Base-by-base conservation (phyloP, 1,139 yeast species). In the Sugiyamaella xylanicola region DNA sequence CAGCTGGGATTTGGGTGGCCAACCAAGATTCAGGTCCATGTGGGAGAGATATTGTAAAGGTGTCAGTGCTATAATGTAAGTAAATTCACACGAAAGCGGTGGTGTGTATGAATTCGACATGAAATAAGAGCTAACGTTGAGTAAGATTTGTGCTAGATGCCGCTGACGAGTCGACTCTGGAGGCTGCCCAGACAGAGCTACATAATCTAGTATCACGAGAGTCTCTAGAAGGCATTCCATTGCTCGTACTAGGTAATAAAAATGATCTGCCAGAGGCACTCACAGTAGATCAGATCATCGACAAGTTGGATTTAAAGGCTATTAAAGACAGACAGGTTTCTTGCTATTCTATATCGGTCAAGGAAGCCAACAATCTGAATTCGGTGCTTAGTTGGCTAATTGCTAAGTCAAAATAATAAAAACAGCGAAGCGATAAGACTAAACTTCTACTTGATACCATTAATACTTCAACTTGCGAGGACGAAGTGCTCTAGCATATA, bases 11-110 rank as follows among this genome's bases (percentile, higher is more conserved):
- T 59, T 73, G 29, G 76, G 76, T 20, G 76, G 76, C 1, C 76
- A 73, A 61, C 75, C 75, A 9, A 62, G 76, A 48, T 73, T 73
- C 60, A 57, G 76, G 49, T 65, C 74, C 39, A 72, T 73, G 76
- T 73, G 76, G 76, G 76, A 73, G 53, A 66, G 76, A 20, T 73
- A 73, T 57, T 73, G 76, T 56, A 66, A 71, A 51, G 75, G 74
- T 8, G 74, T 70, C 50, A 68, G 68, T 53, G 75, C 76, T 17
- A 72, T 73, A 22, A 67, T 72, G 64, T 67, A 56, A 55, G 67
- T 61, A n/a, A 4, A 3, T 5, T n/a, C n/a, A n/a, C n/a, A n/a
- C n/a, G n/a, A n/a, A n/a, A n/a, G n/a, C n/a, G n/a, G n/a, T n/a
- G n/a, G n/a, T n/a, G n/a, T n/a, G n/a, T n/a, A n/a, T n/a, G n/a